phyloP scores from a whole-genome alignment of 2,329 filamentous ascomycete genomes.

The Capronia epimyces region DNA sequence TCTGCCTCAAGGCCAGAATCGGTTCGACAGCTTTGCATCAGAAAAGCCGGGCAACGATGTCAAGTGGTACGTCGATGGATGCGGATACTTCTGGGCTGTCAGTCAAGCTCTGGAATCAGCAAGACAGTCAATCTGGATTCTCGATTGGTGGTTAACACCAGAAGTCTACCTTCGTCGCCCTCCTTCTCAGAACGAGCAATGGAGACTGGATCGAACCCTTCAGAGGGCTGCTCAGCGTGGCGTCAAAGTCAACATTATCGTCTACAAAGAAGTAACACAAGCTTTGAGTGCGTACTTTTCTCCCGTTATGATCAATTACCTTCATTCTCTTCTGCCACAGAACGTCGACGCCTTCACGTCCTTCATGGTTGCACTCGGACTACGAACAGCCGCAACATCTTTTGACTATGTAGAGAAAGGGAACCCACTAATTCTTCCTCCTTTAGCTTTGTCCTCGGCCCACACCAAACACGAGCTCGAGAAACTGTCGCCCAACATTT shows the following conservation, averaged over 20 bases:
- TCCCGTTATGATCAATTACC: conserved; percentile 40
- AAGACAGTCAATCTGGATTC: conserved; percentile 68
- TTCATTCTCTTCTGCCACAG: conserved; percentile 41
- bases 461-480: conserved; percentile 80
- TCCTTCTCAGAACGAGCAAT: conserved; percentile 73
- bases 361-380: conserved; percentile 37
- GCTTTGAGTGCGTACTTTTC: conserved; percentile 52
- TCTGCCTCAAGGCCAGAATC: conserved; percentile 33
- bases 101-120: conserved; percentile 70
- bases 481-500: conserved; percentile 72
- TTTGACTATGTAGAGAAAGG: conserved; percentile 43
- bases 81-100: conserved; percentile 78
- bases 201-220: conserved; percentile 77
- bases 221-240: conserved; percentile 75
- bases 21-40: conserved; percentile 60
- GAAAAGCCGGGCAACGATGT: conserved; percentile 62
- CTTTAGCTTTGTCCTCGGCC: conserved; percentile 51
- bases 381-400: conserved; percentile 42
- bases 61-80: conserved; percentile 82
- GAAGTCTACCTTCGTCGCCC: conserved; percentile 79
- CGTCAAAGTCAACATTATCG: conserved; percentile 76
- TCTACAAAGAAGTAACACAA: conserved; percentile 86
- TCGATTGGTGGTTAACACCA: conserved; percentile 82
- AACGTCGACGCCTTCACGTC: conserved; percentile 40
- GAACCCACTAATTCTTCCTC: conserved; percentile 30